A percentile compares a stretch with the other conserved stretches of the same genome.
Evolutionary conservation across 169 alveolate species (phyloP).

Genomic region (Eimeria necatrix): DNA sequence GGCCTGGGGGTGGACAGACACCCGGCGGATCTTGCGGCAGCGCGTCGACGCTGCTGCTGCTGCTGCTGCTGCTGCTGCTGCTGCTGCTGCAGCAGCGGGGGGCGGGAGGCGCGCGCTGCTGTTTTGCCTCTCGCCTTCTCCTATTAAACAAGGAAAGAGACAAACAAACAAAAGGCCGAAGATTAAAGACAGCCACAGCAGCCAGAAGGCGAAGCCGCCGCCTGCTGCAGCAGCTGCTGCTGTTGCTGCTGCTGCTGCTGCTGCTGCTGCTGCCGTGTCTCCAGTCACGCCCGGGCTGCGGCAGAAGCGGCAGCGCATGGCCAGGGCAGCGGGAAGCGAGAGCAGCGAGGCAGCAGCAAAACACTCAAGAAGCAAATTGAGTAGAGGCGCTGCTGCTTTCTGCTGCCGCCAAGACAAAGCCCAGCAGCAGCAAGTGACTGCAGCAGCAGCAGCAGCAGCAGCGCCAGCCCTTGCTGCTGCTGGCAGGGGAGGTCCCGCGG

Average conservation of each 20-base stretch:
- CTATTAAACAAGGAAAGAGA: neutral
- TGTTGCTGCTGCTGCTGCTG: conserved; percentile 16
- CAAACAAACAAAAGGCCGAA: neutral
- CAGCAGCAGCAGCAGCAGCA: conserved; percentile 2
- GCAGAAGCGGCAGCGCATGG: neutral
- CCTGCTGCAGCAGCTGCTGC: neutral
- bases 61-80: neutral
- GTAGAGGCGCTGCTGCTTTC: neutral
- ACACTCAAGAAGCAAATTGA: neutral
- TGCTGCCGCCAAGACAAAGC: neutral
- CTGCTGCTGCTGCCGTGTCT: conserved; percentile 8
- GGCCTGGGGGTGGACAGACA: conserved; percentile 69
- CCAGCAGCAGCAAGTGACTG: neutral
- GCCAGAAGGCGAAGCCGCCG: neutral
- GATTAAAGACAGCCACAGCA: neutral
- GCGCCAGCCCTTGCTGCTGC: neutral
- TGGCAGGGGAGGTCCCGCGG: neutral
- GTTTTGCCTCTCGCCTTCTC: neutral
- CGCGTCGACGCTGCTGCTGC: neutral
- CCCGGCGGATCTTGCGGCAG: conserved; percentile 9
- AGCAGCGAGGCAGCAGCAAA: too few species aligned
- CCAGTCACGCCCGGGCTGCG: conserved; percentile 20
- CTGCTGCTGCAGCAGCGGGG: neutral
- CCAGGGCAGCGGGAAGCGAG: too few species aligned
- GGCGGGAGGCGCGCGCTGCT: neutral